These are phyloP conservation scores for Lolium multiflorum DNA, from an alignment of 176 grass and related monocot genomes.

Conservation along the genomic window DNA sequence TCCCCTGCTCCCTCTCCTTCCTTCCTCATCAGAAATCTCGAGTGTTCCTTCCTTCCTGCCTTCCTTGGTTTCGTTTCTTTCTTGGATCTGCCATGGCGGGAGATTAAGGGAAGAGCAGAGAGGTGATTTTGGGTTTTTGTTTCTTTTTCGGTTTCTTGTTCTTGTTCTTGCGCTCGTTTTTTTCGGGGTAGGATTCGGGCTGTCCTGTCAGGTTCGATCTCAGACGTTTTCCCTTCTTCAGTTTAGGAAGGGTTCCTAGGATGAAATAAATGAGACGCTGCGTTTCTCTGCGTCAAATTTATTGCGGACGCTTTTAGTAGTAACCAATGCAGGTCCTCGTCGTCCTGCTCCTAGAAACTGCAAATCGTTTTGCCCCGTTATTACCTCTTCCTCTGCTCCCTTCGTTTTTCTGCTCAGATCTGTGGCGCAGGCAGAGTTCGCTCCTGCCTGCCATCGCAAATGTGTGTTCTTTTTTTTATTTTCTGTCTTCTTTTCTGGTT, in stretches of 20 bases:
- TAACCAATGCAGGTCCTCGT: slow-evolving; percentile 59
- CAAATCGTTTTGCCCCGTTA: slow-evolving; percentile 33
- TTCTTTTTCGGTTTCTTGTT: not conserved
- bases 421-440: slow-evolving; percentile 31
- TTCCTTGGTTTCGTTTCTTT: not conserved
- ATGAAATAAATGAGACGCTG: slow-evolving; percentile 53
- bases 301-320: slow-evolving; percentile 40
- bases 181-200: slow-evolving; percentile 21
- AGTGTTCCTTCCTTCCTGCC: no score
- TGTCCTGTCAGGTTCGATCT: slow-evolving; percentile 41
- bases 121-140: slow-evolving; percentile 4
- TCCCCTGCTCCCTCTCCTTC: not conserved
- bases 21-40: not conserved
- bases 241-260: slow-evolving; percentile 15
- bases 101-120: not conserved
- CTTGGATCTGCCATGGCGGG: slow-evolving; percentile 38
- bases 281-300: slow-evolving; percentile 52
- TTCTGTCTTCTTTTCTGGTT: not conserved
- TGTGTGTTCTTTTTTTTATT: not conserved
- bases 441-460: slow-evolving; percentile 28
- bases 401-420: slow-evolving; percentile 54
- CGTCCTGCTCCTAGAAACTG: slow-evolving; percentile 45
- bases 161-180: slow-evolving; percentile 10
- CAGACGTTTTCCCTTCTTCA: not conserved
- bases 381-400: slow-evolving; percentile 39